A percentile compares a stretch with the other conserved stretches of the same genome.
phyloP scores from a whole-genome alignment of 1,284 basidiomycete species.

The Ustilago shanxiensis region DNA sequence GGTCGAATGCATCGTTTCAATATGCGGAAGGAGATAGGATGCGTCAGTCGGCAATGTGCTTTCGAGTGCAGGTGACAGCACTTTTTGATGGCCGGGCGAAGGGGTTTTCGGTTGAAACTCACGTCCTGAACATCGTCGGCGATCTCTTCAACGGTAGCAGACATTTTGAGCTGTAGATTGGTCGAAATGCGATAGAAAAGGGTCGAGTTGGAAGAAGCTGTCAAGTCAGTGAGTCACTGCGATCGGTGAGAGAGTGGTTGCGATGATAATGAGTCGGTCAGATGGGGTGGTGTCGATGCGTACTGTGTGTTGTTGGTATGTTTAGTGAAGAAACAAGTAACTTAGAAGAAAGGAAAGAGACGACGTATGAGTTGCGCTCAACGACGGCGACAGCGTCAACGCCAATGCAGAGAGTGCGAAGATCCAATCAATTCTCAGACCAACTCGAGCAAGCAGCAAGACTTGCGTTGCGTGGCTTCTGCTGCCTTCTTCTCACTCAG shows the following conservation, averaged over 20 bases:
- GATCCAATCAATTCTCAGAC: constrained; percentile 17
- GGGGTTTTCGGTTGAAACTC: constrained; percentile 70
- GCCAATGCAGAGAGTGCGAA: constrained; percentile 12
- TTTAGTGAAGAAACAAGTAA: constrained; percentile 18
- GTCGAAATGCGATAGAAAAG: neutral
- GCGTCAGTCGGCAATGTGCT: constrained; percentile 5
- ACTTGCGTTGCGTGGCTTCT: constrained; percentile 2
- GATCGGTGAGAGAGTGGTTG: neutral
- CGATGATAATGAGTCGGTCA: neutral
- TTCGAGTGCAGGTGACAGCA: too few species aligned
- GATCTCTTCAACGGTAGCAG: constrained; percentile 81
- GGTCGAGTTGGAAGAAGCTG: constrained; percentile 1
- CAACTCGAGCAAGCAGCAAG: neutral
- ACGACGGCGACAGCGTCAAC: constrained; percentile 13
- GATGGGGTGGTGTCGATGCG: constrained; percentile 14
- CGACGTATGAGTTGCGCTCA: neutral
- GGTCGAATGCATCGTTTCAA: neutral
- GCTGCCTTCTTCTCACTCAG: neutral
- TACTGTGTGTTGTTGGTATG: constrained; percentile 14
- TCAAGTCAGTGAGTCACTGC: constrained; percentile 17
- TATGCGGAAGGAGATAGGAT: neutral
- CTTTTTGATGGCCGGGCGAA: neutral
- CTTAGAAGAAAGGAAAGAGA: constrained; percentile 18
- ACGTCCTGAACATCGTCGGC: constrained; percentile 75
- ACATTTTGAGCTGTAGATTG: constrained; percentile 33